Conservation (phyloP, 2,329 filamentous ascomycete genomes). For the Didymella glomerata region DNA sequence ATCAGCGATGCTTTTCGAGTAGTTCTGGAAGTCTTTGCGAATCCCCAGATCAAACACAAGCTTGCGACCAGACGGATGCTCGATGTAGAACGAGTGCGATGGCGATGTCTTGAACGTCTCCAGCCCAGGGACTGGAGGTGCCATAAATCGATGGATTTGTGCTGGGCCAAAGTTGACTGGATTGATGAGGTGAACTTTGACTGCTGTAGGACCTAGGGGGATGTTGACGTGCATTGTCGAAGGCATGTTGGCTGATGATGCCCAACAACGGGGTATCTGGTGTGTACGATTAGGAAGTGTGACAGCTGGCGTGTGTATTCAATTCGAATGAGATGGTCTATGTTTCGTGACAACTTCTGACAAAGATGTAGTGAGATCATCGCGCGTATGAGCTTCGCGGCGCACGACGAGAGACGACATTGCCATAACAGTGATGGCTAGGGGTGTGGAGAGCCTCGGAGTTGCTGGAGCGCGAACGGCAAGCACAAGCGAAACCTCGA, state of each 20-base stretch:
- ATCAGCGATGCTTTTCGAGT: conserved; percentile 27
- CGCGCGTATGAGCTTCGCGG: background rate
- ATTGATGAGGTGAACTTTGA: conserved; percentile 45
- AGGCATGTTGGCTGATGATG: conserved; percentile 10
- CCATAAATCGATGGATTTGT: conserved; percentile 44
- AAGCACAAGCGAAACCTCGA: conserved; percentile 1
- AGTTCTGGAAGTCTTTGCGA: conserved; percentile 56
- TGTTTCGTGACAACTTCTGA: background rate
- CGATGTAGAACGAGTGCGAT: conserved; percentile 58
- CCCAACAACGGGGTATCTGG: background rate
- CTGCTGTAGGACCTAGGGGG: conserved; percentile 17
- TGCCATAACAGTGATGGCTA: background rate
- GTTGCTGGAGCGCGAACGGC: background rate
- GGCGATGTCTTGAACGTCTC: conserved; percentile 43
- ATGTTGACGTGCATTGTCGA: conserved; percentile 14
- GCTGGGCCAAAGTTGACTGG: conserved; percentile 44
- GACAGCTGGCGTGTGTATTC: background rate
- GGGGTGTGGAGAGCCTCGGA: background rate
- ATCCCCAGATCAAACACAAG: conserved; percentile 60
- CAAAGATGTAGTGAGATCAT: background rate
- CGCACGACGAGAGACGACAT: background rate
- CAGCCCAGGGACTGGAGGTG: conserved; percentile 30
- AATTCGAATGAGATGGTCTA: background rate
- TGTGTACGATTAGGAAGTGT: background rate
- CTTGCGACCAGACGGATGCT: conserved; percentile 54